A percentile compares a stretch with the other conserved stretches of the same genome.
These are phyloP conservation scores for Houttuynia cordata DNA, from an alignment of 164 flowering plant species.

Conservation along the genomic window DNA sequence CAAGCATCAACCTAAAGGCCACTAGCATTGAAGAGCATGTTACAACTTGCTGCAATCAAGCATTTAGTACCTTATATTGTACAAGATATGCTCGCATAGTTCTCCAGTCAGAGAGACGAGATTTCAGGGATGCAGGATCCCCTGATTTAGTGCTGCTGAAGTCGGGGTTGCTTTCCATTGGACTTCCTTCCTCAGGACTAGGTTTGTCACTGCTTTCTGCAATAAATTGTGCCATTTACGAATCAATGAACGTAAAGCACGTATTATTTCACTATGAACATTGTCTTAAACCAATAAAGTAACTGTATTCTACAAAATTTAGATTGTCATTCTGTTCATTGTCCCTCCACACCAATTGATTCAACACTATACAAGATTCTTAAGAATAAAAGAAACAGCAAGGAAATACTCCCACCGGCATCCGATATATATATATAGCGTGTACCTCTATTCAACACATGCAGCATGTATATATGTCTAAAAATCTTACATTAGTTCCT, in stretches of 20 bases:
- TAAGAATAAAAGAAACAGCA: too few species aligned
- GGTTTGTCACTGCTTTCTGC: slow-evolving; percentile 42
- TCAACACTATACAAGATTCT: too few species aligned
- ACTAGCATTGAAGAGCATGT: background rate
- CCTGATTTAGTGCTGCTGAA: slow-evolving; percentile 32
- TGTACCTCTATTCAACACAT: too few species aligned
- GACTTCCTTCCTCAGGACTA: slow-evolving; percentile 41
- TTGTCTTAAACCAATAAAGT: too few species aligned
- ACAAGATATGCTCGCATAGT: slow-evolving; percentile 66
- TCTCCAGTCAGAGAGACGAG: slow-evolving; percentile 65
- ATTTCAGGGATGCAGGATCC: slow-evolving; percentile 29
- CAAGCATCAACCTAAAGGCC: background rate
- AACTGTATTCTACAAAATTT: too few species aligned
- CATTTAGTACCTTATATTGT: slow-evolving; percentile 17
- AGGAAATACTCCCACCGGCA: too few species aligned
- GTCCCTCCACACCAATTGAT: too few species aligned
- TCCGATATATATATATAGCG: too few species aligned
- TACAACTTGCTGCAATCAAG: slow-evolving; percentile 28
- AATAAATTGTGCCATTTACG: background rate
- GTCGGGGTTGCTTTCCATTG: slow-evolving; percentile 26
- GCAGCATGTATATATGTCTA: too few species aligned
- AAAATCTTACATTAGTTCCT: too few species aligned
- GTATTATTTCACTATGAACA: too few species aligned
- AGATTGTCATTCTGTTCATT: too few species aligned
- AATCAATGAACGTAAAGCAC: background rate